Percentiles rank a stretch among this genome's conserved stretches.
These are phyloP conservation scores for Dictyostelium discoideum DNA, from an alignment of 78 protist species.

Conservation along the genomic window DNA sequence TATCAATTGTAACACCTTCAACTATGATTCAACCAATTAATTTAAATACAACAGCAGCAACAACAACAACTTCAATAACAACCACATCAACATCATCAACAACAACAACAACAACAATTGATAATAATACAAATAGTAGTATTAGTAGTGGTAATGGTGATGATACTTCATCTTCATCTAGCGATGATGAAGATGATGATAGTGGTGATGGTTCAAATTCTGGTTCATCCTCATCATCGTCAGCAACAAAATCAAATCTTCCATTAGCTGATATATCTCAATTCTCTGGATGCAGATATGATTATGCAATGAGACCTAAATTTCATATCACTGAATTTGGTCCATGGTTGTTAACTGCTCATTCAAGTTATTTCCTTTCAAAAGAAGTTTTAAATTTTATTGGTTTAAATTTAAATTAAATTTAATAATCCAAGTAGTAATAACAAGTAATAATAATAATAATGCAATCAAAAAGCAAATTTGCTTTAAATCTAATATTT, in stretches of 20 bases:
- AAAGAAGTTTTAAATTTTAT: conserved; percentile 44
- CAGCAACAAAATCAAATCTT: not conserved
- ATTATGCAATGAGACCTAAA: conserved; percentile 50
- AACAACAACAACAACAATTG: not conserved
- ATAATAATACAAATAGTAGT: not conserved
- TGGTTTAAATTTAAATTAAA: conserved; percentile 1
- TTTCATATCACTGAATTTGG: conserved; percentile 33
- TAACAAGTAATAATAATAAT: not conserved
- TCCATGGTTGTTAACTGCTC: not conserved
- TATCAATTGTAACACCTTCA: not conserved
- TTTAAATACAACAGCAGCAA: not conserved
- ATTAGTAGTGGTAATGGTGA: not conserved
- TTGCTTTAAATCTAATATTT: not conserved
- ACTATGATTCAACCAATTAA: not conserved
- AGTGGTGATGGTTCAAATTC: not conserved
- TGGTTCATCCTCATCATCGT: not conserved
- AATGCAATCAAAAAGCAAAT: not conserved
- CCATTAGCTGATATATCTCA: not conserved
- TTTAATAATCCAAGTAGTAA: not conserved
- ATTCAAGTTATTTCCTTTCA: conserved; percentile 23
- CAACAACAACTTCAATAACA: not conserved
- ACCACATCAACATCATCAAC: not conserved
- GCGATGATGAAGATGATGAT: not conserved
- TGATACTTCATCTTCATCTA: not conserved
- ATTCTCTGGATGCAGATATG: conserved; percentile 55